Conservation (phyloP, 371 early-diverging fungal species). For the Mortierella sp. region DNA sequence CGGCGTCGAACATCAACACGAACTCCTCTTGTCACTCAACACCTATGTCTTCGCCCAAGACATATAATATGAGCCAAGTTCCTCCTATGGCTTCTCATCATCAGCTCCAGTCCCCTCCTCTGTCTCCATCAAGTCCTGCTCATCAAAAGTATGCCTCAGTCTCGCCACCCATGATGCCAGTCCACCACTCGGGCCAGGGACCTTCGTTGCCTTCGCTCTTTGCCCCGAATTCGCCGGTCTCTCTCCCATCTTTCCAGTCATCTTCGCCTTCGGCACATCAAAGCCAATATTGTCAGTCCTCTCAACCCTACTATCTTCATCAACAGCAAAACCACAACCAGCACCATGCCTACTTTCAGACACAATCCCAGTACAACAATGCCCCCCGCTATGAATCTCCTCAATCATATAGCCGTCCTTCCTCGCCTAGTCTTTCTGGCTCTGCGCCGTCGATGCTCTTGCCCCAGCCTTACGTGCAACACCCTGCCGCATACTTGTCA, state of each 20-base stretch:
- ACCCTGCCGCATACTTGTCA: constrained; percentile 15
- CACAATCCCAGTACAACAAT: constrained; percentile 19
- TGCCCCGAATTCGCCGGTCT: constrained; percentile 24
- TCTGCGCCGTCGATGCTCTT: constrained; percentile 25
- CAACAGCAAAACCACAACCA: constrained; percentile 6
- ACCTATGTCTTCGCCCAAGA: constrained; percentile 21
- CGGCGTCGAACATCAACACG: constrained; percentile 17
- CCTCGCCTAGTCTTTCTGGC: constrained; percentile 25
- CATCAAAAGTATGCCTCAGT: constrained; percentile 37
- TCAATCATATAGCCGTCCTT: constrained; percentile 25
- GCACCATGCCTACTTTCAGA: constrained; percentile 5
- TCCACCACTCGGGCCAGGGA: constrained; percentile 20
- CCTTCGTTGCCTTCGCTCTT: constrained; percentile 46
- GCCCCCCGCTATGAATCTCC: constrained; percentile 16
- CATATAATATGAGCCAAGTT: constrained; percentile 13
- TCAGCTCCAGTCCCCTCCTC: constrained; percentile 52
- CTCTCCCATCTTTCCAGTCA: constrained; percentile 9
- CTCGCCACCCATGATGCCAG: constrained; percentile 35
- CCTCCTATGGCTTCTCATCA: constrained; percentile 21
- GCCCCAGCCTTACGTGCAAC: constrained; percentile 45
- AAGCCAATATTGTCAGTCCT: constrained; percentile 5
- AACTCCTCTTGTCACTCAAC: constrained; percentile 16
- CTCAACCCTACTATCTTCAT: background rate
- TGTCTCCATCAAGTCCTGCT: constrained; percentile 52
- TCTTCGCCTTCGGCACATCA: background rate